Conservation (phyloP, 164 flowering plant species). For the Aristolochia californica region DNA sequence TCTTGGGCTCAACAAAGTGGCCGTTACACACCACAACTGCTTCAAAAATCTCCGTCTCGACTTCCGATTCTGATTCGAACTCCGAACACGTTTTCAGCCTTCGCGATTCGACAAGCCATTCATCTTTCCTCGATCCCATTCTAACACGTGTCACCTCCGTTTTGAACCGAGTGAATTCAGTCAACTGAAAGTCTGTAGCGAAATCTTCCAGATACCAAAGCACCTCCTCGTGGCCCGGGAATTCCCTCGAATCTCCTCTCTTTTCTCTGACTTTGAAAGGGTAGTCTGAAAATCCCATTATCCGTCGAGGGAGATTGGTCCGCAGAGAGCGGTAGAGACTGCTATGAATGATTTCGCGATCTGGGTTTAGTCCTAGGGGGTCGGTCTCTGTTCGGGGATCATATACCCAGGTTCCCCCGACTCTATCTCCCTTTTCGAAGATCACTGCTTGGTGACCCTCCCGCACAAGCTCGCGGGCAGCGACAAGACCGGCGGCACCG, state of each 20-base stretch:
- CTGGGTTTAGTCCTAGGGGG: slow-evolving; percentile 49
- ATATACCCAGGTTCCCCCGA: slow-evolving; percentile 85
- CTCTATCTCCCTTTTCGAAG: slow-evolving; percentile 33
- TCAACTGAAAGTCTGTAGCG: slow-evolving; percentile 33
- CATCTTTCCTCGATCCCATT: slow-evolving; percentile 26
- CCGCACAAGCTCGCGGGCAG: slow-evolving; percentile 61
- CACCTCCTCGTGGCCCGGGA: slow-evolving; percentile 72
- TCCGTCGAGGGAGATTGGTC: slow-evolving; percentile 63
- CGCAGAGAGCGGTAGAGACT: slow-evolving; percentile 80
- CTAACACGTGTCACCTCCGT: slow-evolving; percentile 45
- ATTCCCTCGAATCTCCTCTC: slow-evolving; percentile 56
- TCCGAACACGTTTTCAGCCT: background rate
- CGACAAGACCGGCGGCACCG: slow-evolving; percentile 65
- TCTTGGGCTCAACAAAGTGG: slow-evolving; percentile 39
- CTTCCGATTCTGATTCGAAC: background rate
- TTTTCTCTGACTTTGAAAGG: slow-evolving; percentile 31
- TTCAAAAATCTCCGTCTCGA: slow-evolving; percentile 27
- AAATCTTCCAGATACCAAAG: slow-evolving; percentile 45
- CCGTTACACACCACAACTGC: slow-evolving; percentile 53
- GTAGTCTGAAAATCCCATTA: slow-evolving; percentile 66
- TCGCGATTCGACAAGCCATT: slow-evolving; percentile 39
- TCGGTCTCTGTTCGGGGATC: slow-evolving; percentile 46
- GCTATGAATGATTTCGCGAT: slow-evolving; percentile 39
- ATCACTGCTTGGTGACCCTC: slow-evolving; percentile 68
- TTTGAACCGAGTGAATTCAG: slow-evolving; percentile 44